Evolutionary conservation across 1,284 basidiomycete genomes (phyloP).

Genomic region (Microbotryum silenes-acaulis): DNA sequence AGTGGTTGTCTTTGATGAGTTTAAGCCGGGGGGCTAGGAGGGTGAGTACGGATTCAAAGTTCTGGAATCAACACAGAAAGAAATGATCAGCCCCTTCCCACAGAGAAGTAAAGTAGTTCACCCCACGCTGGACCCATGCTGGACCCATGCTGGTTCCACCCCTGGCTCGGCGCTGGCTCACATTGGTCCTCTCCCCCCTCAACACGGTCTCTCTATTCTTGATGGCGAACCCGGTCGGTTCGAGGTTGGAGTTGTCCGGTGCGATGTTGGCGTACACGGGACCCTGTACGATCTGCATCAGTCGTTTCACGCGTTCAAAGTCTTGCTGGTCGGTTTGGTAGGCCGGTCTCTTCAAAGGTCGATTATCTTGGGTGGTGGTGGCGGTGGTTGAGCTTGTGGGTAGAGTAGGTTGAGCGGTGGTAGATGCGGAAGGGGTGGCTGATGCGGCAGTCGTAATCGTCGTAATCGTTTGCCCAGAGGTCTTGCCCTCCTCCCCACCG

Average conservation of each 20-base stretch:
- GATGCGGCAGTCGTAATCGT: neutral
- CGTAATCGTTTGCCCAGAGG: neutral
- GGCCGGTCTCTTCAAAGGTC: conserved; percentile 44
- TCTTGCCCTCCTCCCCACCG: conserved; percentile 34
- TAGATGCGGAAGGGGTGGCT: too few relatives aligned
- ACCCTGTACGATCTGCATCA: conserved; percentile 51
- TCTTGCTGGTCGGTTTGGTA: conserved; percentile 72
- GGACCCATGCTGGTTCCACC: too few relatives aligned
- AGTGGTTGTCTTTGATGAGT: conserved; percentile 53
- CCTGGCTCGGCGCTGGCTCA: conserved; percentile 38
- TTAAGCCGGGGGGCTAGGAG: conserved; percentile 66
- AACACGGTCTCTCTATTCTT: conserved; percentile 62
- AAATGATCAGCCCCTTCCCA: neutral
- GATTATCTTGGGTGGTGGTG: too few relatives aligned
- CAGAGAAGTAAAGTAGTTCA: neutral
- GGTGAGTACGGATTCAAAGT: conserved; percentile 58
- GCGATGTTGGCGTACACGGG: conserved; percentile 18
- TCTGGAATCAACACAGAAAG: conserved; percentile 44
- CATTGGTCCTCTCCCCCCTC: conserved; percentile 65
- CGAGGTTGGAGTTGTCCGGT: conserved; percentile 48
- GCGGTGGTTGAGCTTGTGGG: too few relatives aligned
- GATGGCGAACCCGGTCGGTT: conserved; percentile 57
- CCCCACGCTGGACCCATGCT: neutral
- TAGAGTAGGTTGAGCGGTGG: too few relatives aligned
- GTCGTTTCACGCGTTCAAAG: conserved; percentile 63